phyloP scores from a whole-genome alignment of 2,329 filamentous ascomycete species.

The Aspergillus pseudotamarii region DNA sequence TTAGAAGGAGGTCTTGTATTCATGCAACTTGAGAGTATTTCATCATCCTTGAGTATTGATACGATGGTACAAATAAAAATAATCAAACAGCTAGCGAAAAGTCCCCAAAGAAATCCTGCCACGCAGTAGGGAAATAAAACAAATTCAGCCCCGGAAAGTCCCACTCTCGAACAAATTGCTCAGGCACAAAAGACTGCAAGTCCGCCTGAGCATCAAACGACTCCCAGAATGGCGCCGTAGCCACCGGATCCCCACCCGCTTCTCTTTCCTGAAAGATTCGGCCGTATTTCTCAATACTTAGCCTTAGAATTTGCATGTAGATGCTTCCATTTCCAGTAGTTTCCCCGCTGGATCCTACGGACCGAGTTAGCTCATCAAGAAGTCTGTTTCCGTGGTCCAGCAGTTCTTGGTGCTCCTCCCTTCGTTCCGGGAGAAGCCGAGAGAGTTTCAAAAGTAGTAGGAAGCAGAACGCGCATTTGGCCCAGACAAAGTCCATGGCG shows the following conservation, averaged over 20 bases:
- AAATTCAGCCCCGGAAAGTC: conserved; percentile 59
- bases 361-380: conserved; percentile 45
- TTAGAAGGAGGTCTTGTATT: not conserved
- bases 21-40: not conserved
- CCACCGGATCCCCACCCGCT: conserved; percentile 18
- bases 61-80: not conserved
- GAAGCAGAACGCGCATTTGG: conserved; percentile 61
- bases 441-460: conserved; percentile 57
- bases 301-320: conserved; percentile 53
- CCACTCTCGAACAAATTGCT: conserved; percentile 62
- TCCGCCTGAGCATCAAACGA: conserved; percentile 47
- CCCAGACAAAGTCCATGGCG: conserved; percentile 62
- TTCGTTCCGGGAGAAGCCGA: conserved; percentile 50
- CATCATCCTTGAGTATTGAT: not conserved
- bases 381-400: conserved; percentile 49
- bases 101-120: conserved; percentile 53
- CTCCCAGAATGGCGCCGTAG: conserved; percentile 34
- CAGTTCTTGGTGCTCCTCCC: conserved; percentile 43
- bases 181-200: conserved; percentile 57
- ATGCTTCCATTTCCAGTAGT: conserved; percentile 48
- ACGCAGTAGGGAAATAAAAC: conserved; percentile 51
- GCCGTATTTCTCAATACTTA: conserved; percentile 56
- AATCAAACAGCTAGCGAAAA: conserved; percentile 36
- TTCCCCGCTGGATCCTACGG: conserved; percentile 29
- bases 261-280: conserved; percentile 45